Conservation (phyloP, 768 basidiomycete species). For the Glaciozyma antarctica region DNA sequence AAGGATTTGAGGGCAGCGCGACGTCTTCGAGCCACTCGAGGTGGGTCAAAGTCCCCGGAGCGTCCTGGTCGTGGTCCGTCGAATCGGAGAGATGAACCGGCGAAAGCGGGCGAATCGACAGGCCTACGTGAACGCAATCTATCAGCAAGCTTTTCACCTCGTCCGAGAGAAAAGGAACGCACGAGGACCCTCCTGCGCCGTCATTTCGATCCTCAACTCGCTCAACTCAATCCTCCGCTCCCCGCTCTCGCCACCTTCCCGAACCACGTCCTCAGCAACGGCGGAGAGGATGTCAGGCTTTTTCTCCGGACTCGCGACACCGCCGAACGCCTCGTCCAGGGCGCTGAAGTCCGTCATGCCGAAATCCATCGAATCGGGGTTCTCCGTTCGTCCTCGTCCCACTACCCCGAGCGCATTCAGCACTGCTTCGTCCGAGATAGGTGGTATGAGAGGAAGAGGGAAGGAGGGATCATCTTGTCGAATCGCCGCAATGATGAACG, state of each 20-base stretch:
- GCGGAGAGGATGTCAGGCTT: not conserved
- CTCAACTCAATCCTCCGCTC: conserved; percentile 15
- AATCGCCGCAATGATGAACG: not conserved
- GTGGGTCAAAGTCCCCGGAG: conserved; percentile 1
- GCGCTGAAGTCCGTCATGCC: conserved; percentile 17
- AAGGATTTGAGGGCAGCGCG: not conserved
- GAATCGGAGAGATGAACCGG: conserved; percentile 3
- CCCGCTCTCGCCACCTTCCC: not conserved
- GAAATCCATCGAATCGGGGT: not conserved
- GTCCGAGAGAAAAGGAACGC: not conserved
- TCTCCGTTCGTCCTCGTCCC: not conserved
- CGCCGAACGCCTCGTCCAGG: conserved; percentile 28
- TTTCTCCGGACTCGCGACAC: not conserved
- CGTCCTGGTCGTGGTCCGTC: not conserved
- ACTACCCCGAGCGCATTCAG: too few relatives aligned
- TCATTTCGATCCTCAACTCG: conserved; percentile 26
- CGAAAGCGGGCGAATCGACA: conserved; percentile 21
- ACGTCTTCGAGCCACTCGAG: conserved; percentile 25
- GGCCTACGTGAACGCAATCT: not conserved
- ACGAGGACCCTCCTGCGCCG: conserved; percentile 12
- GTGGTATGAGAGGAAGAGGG: not conserved
- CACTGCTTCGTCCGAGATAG: not conserved
- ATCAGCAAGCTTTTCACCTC: too few relatives aligned
- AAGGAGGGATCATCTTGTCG: not conserved
- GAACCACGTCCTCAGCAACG: not conserved